Percentiles rank a stretch among this genome's conserved stretches.
Conservation (phyloP, 352 stramenopile species). For the Elongisporangium undulatum region DNA sequence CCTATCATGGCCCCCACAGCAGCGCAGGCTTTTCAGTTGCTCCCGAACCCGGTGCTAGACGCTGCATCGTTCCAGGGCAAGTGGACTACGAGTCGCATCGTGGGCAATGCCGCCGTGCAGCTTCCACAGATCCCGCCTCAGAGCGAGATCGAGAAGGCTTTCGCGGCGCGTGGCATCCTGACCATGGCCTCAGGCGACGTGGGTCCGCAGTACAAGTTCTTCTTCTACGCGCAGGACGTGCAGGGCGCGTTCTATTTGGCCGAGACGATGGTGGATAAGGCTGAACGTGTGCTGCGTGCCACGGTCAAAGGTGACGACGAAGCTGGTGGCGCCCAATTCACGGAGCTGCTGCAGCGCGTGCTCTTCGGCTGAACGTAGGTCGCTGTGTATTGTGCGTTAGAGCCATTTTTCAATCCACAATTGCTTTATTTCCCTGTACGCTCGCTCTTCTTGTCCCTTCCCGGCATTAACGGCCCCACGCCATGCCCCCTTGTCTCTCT, state of each 20-base stretch:
- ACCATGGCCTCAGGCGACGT: slow-evolving; percentile 83
- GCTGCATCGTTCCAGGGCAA: slow-evolving; percentile 66
- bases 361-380: slow-evolving; percentile 39
- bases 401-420: neutral
- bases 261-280: slow-evolving; percentile 76
- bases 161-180: slow-evolving; percentile 48
- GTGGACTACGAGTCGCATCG: slow-evolving; percentile 65
- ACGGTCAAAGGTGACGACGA: slow-evolving; percentile 78
- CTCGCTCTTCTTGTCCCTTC: too few relatives aligned
- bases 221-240: slow-evolving; percentile 78
- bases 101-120: slow-evolving; percentile 56
- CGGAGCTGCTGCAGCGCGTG: slow-evolving; percentile 56
- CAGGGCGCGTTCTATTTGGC: slow-evolving; percentile 58
- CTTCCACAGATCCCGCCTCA: slow-evolving; percentile 52
- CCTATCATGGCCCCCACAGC: slow-evolving; percentile 14
- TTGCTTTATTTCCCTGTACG: neutral
- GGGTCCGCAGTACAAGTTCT: slow-evolving; percentile 81
- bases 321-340: slow-evolving; percentile 48
- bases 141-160: slow-evolving; percentile 61
- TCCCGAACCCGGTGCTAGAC: slow-evolving; percentile 72
- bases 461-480: neutral
- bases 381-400: neutral
- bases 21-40: slow-evolving; percentile 27
- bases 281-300: slow-evolving; percentile 44
- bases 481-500: neutral